Conservation (phyloP, 148 eudicot genomes). For the Beta vulgaris region DNA sequence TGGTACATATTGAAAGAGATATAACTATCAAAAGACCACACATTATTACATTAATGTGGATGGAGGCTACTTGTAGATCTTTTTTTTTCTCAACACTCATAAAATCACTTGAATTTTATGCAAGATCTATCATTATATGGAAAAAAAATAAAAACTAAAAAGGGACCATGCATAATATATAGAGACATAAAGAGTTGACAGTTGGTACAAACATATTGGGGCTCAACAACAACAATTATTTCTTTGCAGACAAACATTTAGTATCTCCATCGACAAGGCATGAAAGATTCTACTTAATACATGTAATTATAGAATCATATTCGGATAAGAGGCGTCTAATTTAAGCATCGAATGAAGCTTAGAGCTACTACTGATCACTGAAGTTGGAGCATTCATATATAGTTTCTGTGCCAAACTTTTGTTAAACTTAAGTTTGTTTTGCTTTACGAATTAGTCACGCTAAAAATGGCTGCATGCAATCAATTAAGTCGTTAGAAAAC, state of each 20-base stretch:
- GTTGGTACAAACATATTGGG: too few species aligned
- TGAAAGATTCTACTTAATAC: background rate
- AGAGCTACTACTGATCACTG: background rate
- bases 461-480: background rate
- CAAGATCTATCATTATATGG: too few species aligned
- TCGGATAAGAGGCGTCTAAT: background rate
- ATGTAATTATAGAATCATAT: background rate
- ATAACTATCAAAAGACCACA: too few species aligned
- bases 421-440: background rate
- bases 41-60: too few species aligned
- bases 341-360: background rate
- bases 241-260: background rate
- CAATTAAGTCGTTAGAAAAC: background rate
- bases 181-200: too few species aligned
- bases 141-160: too few species aligned
- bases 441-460: background rate
- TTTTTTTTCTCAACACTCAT: too few species aligned
- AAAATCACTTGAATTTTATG: too few species aligned
- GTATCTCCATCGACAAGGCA: slow-evolving; percentile 1
- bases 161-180: too few species aligned
- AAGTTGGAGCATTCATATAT: background rate
- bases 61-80: too few species aligned
- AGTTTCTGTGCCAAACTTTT: background rate
- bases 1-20: too few species aligned
- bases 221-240: background rate